Percentiles rank a stretch among this genome's conserved stretches.
Conservation (phyloP, 2,329 filamentous ascomycete genomes). For the Oidium heveae region DNA sequence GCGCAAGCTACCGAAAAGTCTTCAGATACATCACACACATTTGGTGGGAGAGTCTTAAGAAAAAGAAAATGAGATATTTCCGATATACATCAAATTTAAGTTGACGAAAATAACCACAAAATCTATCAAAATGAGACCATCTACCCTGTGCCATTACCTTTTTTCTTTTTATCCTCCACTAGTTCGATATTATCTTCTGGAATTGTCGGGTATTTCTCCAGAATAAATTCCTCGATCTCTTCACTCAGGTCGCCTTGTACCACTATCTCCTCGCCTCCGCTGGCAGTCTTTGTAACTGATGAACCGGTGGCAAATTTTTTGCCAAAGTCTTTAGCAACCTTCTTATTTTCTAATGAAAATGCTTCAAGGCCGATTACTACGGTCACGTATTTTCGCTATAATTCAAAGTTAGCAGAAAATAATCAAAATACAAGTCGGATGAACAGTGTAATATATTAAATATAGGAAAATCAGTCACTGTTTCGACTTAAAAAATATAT, state of each 20-base stretch:
- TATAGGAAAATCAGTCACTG: no score
- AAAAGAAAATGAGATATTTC: conserved; percentile 9
- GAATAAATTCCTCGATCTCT: conserved; percentile 74
- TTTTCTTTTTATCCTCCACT: conserved; percentile 92
- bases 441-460: background rate
- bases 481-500: no score
- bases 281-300: conserved; percentile 70
- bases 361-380: conserved; percentile 75
- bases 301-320: conserved; percentile 96
- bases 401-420: background rate
- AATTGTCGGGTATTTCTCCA: conserved; percentile 72
- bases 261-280: conserved; percentile 83
- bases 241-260: conserved; percentile 93
- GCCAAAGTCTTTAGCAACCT: conserved; percentile 84
- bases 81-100: no score
- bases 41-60: conserved; percentile 11
- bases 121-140: no score
- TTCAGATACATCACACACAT: conserved; percentile 5
- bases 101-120: no score
- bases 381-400: conserved; percentile 67
- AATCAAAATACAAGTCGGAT: background rate
- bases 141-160: conserved; percentile 16
- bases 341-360: conserved; percentile 83
- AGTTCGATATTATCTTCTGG: conserved; percentile 89
- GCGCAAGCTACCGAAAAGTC: conserved; percentile 17